These are phyloP conservation scores for Leucosporidium creatinivorum DNA, from an alignment of 768 basidiomycete genomes.

Conservation along the genomic window DNA sequence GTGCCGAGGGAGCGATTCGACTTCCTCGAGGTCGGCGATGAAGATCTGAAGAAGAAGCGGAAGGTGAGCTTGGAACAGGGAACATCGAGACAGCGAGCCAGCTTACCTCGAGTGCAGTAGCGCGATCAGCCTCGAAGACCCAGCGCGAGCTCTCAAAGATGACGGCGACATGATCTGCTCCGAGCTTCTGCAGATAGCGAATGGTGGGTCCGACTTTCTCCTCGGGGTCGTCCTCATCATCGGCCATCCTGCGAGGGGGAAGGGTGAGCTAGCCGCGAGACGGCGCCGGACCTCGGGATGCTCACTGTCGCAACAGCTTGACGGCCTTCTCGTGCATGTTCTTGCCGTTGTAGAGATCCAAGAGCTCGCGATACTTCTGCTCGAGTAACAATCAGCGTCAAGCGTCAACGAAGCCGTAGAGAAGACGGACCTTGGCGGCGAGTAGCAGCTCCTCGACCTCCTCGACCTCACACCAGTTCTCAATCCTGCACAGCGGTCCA, in stretches of 20 bases:
- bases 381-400: constrained; percentile 3
- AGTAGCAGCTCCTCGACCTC: constrained; percentile 83
- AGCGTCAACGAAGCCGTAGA: background rate
- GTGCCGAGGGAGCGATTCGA: constrained; percentile 67
- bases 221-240: constrained; percentile 63
- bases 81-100: background rate
- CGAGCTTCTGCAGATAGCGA: constrained; percentile 81
- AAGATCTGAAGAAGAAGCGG: constrained; percentile 59
- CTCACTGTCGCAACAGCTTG: constrained; percentile 73
- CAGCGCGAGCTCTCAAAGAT: constrained; percentile 76
- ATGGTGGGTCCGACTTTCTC: constrained; percentile 80
- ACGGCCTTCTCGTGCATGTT: constrained; percentile 90
- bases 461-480: constrained; percentile 95
- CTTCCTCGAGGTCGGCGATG: constrained; percentile 72
- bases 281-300: constrained; percentile 1
- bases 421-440: constrained; percentile 58
- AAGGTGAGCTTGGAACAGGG: background rate
- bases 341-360: constrained; percentile 86
- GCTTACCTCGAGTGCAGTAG: constrained; percentile 68
- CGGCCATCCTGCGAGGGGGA: constrained; percentile 57
- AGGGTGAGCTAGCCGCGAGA: background rate
- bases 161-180: constrained; percentile 68
- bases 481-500: constrained; percentile 76
- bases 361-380: constrained; percentile 84
- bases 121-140: constrained; percentile 68